phyloP scores from a whole-genome alignment of 2,329 filamentous ascomycete species.

The Neopestalotiopsis sp. region DNA sequence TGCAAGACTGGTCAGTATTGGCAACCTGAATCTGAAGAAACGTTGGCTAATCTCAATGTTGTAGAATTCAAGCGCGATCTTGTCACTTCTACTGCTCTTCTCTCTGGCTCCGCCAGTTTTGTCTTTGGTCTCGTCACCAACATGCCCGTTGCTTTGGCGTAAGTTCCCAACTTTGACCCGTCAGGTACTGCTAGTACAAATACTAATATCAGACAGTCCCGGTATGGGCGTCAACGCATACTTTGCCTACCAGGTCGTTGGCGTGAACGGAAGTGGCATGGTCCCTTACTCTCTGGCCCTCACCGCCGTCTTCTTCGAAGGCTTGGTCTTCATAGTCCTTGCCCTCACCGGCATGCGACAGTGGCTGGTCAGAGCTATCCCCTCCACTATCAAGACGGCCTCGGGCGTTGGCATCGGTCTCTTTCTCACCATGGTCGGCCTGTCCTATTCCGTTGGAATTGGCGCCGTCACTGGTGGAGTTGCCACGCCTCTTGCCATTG shows the following conservation, averaged over 20 bases:
- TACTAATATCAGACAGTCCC: slow-evolving; percentile 46
- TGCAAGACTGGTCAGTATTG: slow-evolving; percentile 10
- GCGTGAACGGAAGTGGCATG: slow-evolving; percentile 59
- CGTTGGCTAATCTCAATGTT: slow-evolving; percentile 9
- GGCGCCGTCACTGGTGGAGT: slow-evolving; percentile 76
- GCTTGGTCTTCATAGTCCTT: slow-evolving; percentile 67
- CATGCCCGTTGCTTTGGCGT: slow-evolving; percentile 77
- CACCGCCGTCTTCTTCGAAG: slow-evolving; percentile 68
- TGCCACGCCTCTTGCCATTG: slow-evolving; percentile 76
- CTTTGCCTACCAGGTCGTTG: slow-evolving; percentile 71
- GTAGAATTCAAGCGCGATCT: slow-evolving; percentile 73
- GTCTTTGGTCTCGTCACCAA: slow-evolving; percentile 83
- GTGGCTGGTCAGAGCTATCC: slow-evolving; percentile 72
- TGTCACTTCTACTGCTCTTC: slow-evolving; percentile 82
- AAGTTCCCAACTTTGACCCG: slow-evolving; percentile 36
- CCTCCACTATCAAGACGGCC: slow-evolving; percentile 68
- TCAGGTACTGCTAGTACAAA: not conserved
- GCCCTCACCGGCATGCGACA: slow-evolving; percentile 73
- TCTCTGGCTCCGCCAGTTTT: slow-evolving; percentile 76
- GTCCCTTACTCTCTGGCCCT: slow-evolving; percentile 65
- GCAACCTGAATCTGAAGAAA: not conserved
- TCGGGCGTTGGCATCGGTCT: slow-evolving; percentile 70
- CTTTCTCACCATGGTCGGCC: slow-evolving; percentile 67
- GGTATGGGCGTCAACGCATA: slow-evolving; percentile 73
- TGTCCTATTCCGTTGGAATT: slow-evolving; percentile 82